These are phyloP conservation scores for Herpetospermum pedunculosum DNA, from an alignment of 306 rosid species.

Conservation along the genomic window DNA sequence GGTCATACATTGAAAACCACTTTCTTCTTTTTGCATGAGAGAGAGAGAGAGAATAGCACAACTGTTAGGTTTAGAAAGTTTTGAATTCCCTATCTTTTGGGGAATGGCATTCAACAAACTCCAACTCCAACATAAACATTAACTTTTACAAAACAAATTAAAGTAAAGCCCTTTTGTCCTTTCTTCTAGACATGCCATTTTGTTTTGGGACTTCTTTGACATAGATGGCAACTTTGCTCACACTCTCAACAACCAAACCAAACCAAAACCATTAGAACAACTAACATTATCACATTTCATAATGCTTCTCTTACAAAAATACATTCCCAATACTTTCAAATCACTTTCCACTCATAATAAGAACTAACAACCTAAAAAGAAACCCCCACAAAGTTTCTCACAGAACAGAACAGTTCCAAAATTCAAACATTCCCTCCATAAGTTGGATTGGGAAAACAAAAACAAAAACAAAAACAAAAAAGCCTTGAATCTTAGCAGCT, in stretches of 20 bases:
- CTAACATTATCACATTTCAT: conserved; percentile 3
- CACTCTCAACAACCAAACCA: no score
- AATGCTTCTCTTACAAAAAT: background rate
- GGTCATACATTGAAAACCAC: background rate
- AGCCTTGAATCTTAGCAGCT: background rate
- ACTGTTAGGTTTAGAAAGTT: background rate
- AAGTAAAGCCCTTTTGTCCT: background rate
- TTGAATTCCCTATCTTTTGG: conserved; percentile 2
- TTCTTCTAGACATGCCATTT: background rate
- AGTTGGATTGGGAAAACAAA: conserved; percentile 13
- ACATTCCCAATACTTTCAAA: conserved; percentile 2
- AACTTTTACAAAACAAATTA: background rate
- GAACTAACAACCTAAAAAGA: conserved; percentile 4
- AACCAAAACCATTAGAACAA: background rate
- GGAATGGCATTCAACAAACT: conserved; percentile 3
- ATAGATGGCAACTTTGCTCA: no score
- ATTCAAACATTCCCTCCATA: conserved; percentile 13
- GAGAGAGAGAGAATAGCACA: background rate
- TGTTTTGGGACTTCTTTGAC: background rate
- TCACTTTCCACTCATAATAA: conserved; percentile 1
- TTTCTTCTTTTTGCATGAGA: background rate
- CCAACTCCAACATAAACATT: background rate
- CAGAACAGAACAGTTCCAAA: conserved; percentile 16
- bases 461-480: background rate
- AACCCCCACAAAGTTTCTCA: conserved; percentile 14